These are phyloP conservation scores for Mycena chlorophos DNA, from an alignment of 768 basidiomycete genomes.

Conservation along the genomic window DNA sequence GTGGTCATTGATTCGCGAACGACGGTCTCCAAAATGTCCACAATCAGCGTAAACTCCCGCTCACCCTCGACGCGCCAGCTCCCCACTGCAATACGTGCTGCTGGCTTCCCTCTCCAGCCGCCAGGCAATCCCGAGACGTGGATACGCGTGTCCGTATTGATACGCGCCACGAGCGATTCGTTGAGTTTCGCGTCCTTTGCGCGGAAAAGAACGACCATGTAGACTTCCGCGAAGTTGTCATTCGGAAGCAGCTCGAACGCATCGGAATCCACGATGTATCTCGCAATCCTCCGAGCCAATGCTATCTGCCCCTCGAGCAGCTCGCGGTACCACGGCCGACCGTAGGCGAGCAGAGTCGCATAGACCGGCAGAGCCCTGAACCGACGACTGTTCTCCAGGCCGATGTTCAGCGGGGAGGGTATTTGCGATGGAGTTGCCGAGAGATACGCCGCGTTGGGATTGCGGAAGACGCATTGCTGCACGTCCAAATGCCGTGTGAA, in stretches of 20 bases:
- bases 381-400: conserved; percentile 19
- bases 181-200: conserved; percentile 15
- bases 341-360: conserved; percentile 15
- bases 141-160: conserved; percentile 13
- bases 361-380: conserved; percentile 21
- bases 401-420: conserved; percentile 18
- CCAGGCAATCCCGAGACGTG: conserved; percentile 9
- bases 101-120: conserved; percentile 14
- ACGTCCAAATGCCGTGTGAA: conserved; percentile 10
- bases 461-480: conserved; percentile 14
- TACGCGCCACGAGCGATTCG: conserved; percentile 3
- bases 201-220: conserved; percentile 21
- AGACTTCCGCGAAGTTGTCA: conserved; percentile 6
- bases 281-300: conserved; percentile 15
- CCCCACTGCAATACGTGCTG: conserved; percentile 18
- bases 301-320: conserved; percentile 18
- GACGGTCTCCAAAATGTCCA: conserved; percentile 1
- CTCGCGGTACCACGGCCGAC: conserved; percentile 15
- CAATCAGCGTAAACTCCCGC: conserved; percentile 4
- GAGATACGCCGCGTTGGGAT: conserved; percentile 17
- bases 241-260: conserved; percentile 17
- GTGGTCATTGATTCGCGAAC: not conserved
- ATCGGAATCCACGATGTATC: conserved; percentile 13
- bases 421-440: conserved; percentile 1
- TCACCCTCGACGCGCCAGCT: conserved; percentile 22